phyloP scores from a whole-genome alignment of 306 rosid species.

The Vigna reflexopilosa region DNA sequence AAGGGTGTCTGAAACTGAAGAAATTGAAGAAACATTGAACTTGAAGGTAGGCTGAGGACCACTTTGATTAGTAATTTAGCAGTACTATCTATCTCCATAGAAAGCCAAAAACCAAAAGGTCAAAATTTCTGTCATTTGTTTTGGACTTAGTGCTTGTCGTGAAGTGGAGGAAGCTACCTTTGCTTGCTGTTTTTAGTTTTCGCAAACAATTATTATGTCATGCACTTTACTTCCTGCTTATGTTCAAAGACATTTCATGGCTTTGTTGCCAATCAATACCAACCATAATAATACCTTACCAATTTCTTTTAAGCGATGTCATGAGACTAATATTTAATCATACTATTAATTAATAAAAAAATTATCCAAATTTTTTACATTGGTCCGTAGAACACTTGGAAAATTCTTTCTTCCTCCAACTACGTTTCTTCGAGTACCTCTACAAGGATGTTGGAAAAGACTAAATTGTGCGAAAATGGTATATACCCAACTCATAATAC shows the following conservation, averaged over 20 bases:
- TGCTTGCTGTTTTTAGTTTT: slow-evolving; percentile 24
- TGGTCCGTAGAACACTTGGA: no score
- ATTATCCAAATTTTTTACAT: no score
- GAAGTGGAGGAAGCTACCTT: slow-evolving; percentile 19
- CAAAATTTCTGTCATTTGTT: background rate
- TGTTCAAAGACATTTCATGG: slow-evolving; percentile 26
- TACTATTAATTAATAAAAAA: no score
- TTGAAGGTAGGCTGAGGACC: slow-evolving; percentile 26
- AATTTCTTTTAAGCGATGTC: background rate
- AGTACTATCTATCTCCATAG: background rate
- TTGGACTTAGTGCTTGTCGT: slow-evolving; percentile 12
- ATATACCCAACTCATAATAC: no score
- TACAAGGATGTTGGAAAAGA: no score
- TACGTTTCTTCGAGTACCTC: no score
- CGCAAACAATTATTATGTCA: slow-evolving; percentile 5
- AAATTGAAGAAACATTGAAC: slow-evolving; percentile 25
- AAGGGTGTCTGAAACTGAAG: slow-evolving; percentile 15
- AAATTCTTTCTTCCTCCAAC: no score
- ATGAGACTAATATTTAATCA: background rate
- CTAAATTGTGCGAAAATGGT: no score
- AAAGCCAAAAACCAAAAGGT: slow-evolving; percentile 28
- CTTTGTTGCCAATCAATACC: background rate
- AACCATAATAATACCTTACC: background rate
- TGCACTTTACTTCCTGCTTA: slow-evolving; percentile 28
- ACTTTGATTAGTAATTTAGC: background rate